phyloP scores from a whole-genome alignment of 169 alveolate species.

The Toxoplasma gondii region DNA sequence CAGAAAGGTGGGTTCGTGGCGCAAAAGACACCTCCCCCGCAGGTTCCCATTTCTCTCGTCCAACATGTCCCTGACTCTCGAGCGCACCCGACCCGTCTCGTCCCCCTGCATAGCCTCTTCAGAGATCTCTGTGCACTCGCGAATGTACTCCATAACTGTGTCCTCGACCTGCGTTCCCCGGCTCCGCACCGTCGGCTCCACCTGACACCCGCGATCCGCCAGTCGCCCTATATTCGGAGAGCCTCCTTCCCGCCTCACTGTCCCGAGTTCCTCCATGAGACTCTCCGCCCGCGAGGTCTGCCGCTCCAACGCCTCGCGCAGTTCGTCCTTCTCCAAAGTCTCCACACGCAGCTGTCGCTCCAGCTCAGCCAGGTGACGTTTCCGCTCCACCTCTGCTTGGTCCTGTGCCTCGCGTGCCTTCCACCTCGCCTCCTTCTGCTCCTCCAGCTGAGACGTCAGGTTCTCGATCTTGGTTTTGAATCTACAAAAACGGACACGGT shows the following conservation, averaged over 20 bases:
- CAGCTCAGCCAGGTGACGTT: slow-evolving; percentile 6
- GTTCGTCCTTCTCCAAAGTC: slow-evolving; percentile 15
- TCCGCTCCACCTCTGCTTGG: background rate
- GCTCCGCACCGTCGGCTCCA: background rate
- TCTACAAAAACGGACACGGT: background rate
- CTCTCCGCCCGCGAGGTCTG: background rate
- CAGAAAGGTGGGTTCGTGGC: background rate
- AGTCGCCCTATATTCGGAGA: background rate
- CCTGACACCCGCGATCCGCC: slow-evolving; percentile 37
- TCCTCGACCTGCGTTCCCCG: slow-evolving; percentile 32
- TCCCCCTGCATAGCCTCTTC: background rate
- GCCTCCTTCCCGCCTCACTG: background rate
- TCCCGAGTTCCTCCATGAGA: background rate
- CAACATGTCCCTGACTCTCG: background rate
- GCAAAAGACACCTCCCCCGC: background rate
- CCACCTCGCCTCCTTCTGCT: background rate
- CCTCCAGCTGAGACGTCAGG: background rate
- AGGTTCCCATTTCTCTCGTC: background rate
- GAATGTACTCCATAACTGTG: background rate
- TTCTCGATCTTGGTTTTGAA: background rate
- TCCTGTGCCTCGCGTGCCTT: background rate
- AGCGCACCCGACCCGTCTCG: background rate
- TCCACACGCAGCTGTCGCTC: slow-evolving; percentile 34
- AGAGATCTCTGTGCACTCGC: slow-evolving; percentile 26
- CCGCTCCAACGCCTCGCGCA: background rate